Evolutionary conservation across 1,284 basidiomycete species (phyloP).

Genomic region (Fomes fomentarius): DNA sequence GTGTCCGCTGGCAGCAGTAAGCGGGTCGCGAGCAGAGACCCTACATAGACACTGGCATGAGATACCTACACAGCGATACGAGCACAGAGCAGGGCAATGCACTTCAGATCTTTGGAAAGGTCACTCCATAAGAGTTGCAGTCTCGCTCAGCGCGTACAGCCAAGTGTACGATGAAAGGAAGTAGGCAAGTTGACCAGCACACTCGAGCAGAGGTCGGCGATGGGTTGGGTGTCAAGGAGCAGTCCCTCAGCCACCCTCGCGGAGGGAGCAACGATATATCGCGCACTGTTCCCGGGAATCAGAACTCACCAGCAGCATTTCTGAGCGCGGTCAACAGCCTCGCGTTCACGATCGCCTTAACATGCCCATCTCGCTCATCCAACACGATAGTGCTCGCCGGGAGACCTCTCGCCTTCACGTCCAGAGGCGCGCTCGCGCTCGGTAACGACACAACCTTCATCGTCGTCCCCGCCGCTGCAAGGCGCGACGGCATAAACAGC

Average conservation of each 20-base stretch:
- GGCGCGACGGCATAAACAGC: constrained; percentile 74
- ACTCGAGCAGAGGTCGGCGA: too few species aligned
- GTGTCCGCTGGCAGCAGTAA: constrained; percentile 46
- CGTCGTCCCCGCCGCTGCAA: constrained; percentile 50
- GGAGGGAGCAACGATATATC: too few species aligned
- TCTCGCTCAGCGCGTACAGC: too few species aligned
- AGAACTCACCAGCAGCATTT: constrained; percentile 72
- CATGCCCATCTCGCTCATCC: constrained; percentile 67
- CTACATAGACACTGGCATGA: background rate
- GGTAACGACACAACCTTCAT: constrained; percentile 81
- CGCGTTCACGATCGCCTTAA: constrained; percentile 79
- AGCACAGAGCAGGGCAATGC: too few species aligned
- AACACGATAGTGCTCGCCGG: constrained; percentile 80
- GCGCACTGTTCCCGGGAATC: too few species aligned
- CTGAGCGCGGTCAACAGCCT: constrained; percentile 75
- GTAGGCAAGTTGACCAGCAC: too few species aligned
- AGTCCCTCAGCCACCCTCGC: background rate
- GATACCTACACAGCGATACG: too few species aligned
- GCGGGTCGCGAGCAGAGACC: constrained; percentile 32
- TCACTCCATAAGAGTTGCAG: too few species aligned
- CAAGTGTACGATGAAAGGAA: too few species aligned
- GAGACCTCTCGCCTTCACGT: constrained; percentile 50
- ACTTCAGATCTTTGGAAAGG: too few species aligned
- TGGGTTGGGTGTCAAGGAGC: too few species aligned
- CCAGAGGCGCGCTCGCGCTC: constrained; percentile 36